Percentiles rank a stretch among this genome's conserved stretches.
Evolutionary conservation across 139 green algal genomes (phyloP).

Genomic region (Spirogloea muscicola): DNA sequence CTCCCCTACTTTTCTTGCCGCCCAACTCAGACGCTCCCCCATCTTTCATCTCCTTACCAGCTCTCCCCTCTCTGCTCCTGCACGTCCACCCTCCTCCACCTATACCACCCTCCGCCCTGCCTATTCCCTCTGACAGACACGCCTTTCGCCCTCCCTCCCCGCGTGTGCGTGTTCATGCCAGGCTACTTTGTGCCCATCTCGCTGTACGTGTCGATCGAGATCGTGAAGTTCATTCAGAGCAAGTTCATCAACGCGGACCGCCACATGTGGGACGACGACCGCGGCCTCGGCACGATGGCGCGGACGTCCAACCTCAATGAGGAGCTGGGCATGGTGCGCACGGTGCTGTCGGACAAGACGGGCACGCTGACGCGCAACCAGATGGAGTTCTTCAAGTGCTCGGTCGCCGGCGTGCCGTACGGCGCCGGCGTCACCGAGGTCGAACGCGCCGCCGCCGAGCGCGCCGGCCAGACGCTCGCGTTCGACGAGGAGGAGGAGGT

Average conservation of each 20-base stretch:
- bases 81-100: too few relatives aligned
- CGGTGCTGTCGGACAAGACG: slow-evolving; percentile 84
- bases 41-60: too few relatives aligned
- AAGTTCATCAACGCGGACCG: slow-evolving; percentile 56
- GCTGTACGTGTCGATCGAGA: slow-evolving; percentile 94
- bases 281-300: slow-evolving; percentile 66
- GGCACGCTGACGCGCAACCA: slow-evolving; percentile 69
- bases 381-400: slow-evolving; percentile 91
- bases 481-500: slow-evolving; percentile 34
- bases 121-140: too few relatives aligned
- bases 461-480: slow-evolving; percentile 6
- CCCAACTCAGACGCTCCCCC: too few relatives aligned
- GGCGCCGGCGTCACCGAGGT: slow-evolving; percentile 83
- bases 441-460: slow-evolving; percentile 53
- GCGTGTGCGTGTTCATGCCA: not conserved
- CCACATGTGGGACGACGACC: slow-evolving; percentile 53
- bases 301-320: slow-evolving; percentile 94
- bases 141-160: slow-evolving; percentile 38
- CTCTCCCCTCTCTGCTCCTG: too few relatives aligned
- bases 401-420: slow-evolving; percentile 76
- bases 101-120: too few relatives aligned
- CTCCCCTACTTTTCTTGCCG: not conserved
- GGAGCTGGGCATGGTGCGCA: slow-evolving; percentile 76
- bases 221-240: slow-evolving; percentile 70
- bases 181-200: slow-evolving; percentile 96